Percentiles rank a stretch among this genome's conserved stretches.
Conservation (phyloP, 371 early-diverging fungal species). For the Mucor lusitanicus region DNA sequence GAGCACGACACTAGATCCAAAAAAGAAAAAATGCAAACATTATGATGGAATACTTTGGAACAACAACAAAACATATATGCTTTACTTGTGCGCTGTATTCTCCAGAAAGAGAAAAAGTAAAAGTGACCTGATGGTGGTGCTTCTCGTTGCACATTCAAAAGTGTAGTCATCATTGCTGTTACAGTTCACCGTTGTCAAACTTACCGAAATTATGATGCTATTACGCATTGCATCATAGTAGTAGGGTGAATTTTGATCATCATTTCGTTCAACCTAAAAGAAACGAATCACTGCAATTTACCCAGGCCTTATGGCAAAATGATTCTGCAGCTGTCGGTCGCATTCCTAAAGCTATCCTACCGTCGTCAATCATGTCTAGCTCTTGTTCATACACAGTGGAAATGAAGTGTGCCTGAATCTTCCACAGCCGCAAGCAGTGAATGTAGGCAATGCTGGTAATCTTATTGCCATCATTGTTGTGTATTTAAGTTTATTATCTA, state of each 20-base stretch:
- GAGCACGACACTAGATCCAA: background rate
- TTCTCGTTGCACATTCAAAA: background rate
- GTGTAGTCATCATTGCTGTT: background rate
- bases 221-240: background rate
- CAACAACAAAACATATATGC: background rate
- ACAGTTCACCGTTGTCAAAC: background rate
- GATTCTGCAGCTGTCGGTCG: slow-evolving; percentile 36
- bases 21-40: background rate
- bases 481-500: too few species aligned
- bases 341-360: slow-evolving; percentile 38
- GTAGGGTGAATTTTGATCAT: too few species aligned
- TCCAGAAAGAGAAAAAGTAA: background rate
- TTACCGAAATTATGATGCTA: background rate
- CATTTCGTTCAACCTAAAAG: too few species aligned
- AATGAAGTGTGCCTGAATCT: slow-evolving; percentile 45
- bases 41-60: background rate
- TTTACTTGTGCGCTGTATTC: background rate
- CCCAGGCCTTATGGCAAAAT: too few species aligned
- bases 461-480: slow-evolving; percentile 44
- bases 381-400: slow-evolving; percentile 43
- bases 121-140: background rate
- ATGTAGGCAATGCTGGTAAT: slow-evolving; percentile 29
- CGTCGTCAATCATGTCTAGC: slow-evolving; percentile 45
- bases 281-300: too few species aligned
- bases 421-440: slow-evolving; percentile 40